These are phyloP conservation scores for Erysiphe pulchra DNA, from an alignment of 2,329 filamentous ascomycete species.

Conservation along the genomic window DNA sequence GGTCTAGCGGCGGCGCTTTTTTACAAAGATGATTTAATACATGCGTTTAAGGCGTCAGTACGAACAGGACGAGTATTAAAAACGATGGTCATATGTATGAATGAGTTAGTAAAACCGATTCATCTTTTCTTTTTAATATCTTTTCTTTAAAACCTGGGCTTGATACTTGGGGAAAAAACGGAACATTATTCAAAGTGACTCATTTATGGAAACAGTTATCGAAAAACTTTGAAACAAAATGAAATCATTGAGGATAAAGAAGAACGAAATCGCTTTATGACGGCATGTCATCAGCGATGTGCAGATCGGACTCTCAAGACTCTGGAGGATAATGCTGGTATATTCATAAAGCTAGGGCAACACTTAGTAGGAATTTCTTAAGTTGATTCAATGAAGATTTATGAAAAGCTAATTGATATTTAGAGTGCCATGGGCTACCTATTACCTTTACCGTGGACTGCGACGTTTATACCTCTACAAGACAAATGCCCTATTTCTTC, in stretches of 20 bases:
- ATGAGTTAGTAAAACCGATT: conserved; percentile 36
- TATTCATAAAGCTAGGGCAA: conserved; percentile 94
- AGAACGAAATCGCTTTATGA: conserved; percentile 42
- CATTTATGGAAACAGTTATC: conserved; percentile 39
- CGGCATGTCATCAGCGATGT: conserved; percentile 75
- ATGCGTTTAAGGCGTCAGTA: conserved; percentile 48
- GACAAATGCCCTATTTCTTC: conserved; percentile 89
- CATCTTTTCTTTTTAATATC: not conserved
- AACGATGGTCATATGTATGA: conserved; percentile 57
- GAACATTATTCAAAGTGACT: not conserved
- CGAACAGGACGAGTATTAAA: conserved; percentile 55
- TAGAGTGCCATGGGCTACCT: conserved; percentile 79
- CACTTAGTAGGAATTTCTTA: conserved; percentile 34
- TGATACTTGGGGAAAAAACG: not conserved
- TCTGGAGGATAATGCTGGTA: conserved; percentile 86
- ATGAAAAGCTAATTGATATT: not conserved
- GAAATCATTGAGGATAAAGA: conserved; percentile 34
- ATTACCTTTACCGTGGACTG: conserved; percentile 74
- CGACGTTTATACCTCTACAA: conserved; percentile 84
- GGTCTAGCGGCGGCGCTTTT: conserved; percentile 5
- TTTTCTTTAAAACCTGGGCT: too few relatives aligned
- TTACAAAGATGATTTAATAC: conserved; percentile 45
- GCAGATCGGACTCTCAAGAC: conserved; percentile 67
- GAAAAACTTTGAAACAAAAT: conserved; percentile 49
- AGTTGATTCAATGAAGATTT: not conserved